These are phyloP conservation scores for Carex scoparia DNA, from an alignment of 176 grass and related monocot species.

Conservation along the genomic window DNA sequence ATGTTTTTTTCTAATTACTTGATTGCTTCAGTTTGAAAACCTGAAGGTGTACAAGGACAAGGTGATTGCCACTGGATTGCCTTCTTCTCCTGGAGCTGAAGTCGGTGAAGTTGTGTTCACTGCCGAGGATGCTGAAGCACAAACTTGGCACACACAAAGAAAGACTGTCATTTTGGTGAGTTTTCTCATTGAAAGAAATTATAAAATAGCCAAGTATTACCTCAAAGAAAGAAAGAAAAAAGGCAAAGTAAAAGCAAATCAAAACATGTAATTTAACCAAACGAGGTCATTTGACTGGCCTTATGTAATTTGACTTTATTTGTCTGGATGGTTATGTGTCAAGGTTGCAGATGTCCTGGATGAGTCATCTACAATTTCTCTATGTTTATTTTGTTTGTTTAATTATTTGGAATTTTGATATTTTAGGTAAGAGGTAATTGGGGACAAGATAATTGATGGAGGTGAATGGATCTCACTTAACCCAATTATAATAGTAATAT, in stretches of 20 bases:
- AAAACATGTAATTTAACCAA: neutral
- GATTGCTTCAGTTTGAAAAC: constrained; percentile 68
- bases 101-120: constrained; percentile 91
- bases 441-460: constrained; percentile 51
- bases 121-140: constrained; percentile 77
- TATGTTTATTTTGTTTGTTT: neutral
- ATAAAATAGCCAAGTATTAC: neutral
- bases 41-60: constrained; percentile 52
- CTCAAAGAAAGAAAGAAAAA: too few relatives aligned
- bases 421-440: constrained; percentile 44
- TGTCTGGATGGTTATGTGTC: neutral
- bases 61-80: constrained; percentile 80
- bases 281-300: constrained; percentile 41
- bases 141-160: constrained; percentile 70
- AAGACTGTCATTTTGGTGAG: constrained; percentile 87
- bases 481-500: too few relatives aligned
- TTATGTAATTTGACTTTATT: constrained; percentile 25
- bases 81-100: constrained; percentile 85
- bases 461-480: constrained; percentile 69
- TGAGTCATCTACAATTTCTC: neutral
- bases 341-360: neutral
- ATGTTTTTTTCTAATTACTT: constrained; percentile 1
- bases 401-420: constrained; percentile 18
- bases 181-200: neutral
- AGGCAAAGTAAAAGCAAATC: too few relatives aligned